Base-by-base conservation (phyloP, 1,284 basidiomycete genomes). In the Papiliotrema flavescens region DNA sequence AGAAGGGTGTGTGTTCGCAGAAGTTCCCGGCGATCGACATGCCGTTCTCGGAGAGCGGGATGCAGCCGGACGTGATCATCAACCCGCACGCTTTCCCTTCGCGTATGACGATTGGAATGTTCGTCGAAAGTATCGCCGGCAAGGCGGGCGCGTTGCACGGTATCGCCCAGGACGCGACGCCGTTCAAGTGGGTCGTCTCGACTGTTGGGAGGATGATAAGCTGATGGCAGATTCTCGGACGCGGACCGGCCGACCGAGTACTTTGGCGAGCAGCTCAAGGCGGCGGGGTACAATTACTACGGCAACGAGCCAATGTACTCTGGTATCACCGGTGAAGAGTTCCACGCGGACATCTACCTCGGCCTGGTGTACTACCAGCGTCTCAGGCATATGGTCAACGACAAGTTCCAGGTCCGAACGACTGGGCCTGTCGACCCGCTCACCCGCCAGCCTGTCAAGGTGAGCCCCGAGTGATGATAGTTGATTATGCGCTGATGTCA, bases 221-320 rank as follows among this genome's bases (percentile, higher is more conserved):
- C 49, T 50, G 23, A 24, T 35, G 39, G 20, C 55, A 94, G 91
- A 68, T 99, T 98, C 77, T 88, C 88, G 32, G 96, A 99, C 76
- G 84, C 91, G 66, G 94, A 98, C 73, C 93, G 90, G 19, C 96
- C 96, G 0, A 85, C 96, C 53, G 88, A 93, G 63, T 98, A 96
- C 81, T 98, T 99, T 69, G 96, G 96, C 49, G 85, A 97, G 69
- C 95, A 99, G 74, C 85, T 99, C 34, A 80, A 85, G 42, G 88
- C 89, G 22, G 87, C 96, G 8, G 96, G 96, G 6, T 99, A 98
- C 82, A 98, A 98, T 78, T 98, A 97, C 77, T 89, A 97, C 72
- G 96, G 96, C 35, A 98, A 98, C 79, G 96, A 98, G 76, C 94
- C 96, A 8, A 98, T 99, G 96, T 99, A 99, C 78, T 98, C 94